Base-by-base conservation (phyloP, 1,284 basidiomycete species). In the Sanghuangporus baumii region DNA sequence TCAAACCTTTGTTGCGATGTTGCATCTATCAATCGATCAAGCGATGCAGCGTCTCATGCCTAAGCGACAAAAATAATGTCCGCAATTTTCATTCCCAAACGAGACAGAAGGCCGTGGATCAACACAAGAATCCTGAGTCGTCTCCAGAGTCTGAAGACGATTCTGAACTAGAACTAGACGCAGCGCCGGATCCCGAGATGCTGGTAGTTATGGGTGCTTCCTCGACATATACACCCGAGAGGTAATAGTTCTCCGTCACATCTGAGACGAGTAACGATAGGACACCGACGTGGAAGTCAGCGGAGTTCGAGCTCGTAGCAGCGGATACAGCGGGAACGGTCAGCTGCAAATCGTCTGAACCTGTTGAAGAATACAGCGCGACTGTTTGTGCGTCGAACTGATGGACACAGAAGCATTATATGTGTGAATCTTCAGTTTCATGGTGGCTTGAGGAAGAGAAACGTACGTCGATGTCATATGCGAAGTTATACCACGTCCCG, bases 401-500 rank as follows among this genome's bases (percentile, higher is more conserved):
- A 23, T 23, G 12, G 16, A 41, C 40, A 41, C 9, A 65, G 62
- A 16, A 20, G 23, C 2, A 31, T 37, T 16, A 60, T 41, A 47
- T 5, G 55, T 20, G 55, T 48, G 5, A 65, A 48, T 2, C 23
- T 23, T 23, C 23, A 31, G 36, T 16, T 34, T 20, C 57, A 38
- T 36, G 36, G 59, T 60, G 26, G 36, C 20, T 51, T 51, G 23
- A 36, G 38, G 36, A 51, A 41, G 12, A 55, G 36, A 36, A n/a
- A 73, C 80, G 67, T 58, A 81, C 81, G 68, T 85, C 75, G 66
- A 85, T 84, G 66, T 85, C 81, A 67, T 85, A 85, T 31, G 83
- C 83, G 68, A 85, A 85, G 76, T 86, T 86, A 75, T 80, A 84
- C 84, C 84, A 86, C 43, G 79, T 80, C 55, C 78, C 81, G 8